A percentile compares a stretch with the other conserved stretches of the same genome.
Conservation (phyloP, 106 monocot species). For the Apostasia ramifera region DNA sequence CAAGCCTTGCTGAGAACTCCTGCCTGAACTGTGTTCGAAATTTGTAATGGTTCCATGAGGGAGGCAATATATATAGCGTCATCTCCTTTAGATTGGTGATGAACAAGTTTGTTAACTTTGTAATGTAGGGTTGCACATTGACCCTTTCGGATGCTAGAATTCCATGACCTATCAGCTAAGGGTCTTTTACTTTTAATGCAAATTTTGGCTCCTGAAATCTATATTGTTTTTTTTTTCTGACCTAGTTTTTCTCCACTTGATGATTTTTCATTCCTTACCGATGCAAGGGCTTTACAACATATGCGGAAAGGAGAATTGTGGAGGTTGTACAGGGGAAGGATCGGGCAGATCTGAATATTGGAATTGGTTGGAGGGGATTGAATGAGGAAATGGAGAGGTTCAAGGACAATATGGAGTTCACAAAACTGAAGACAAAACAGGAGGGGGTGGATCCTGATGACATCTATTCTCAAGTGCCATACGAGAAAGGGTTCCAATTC, state of each 20-base stretch:
- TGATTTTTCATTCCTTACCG: neutral
- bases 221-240: neutral
- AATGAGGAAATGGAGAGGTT: constrained; percentile 85
- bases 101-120: too few species aligned
- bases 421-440: constrained; percentile 85
- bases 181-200: neutral
- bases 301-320: constrained; percentile 94
- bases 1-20: too few species aligned
- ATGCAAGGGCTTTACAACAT: constrained; percentile 81
- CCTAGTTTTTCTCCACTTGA: neutral
- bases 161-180: neutral
- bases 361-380: constrained; percentile 92
- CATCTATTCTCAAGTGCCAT: constrained; percentile 85
- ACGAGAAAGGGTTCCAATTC: constrained; percentile 98
- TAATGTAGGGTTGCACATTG: too few species aligned
- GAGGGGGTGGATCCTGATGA: constrained; percentile 85
- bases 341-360: constrained; percentile 71
- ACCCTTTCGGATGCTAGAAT: neutral
- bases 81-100: too few species aligned
- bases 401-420: constrained; percentile 89
- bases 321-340: constrained; percentile 95
- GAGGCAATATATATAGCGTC: too few species aligned
- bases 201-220: neutral
- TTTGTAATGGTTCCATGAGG: too few species aligned
- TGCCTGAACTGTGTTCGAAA: too few species aligned